A percentile compares a stretch with the other conserved stretches of the same genome.
phyloP scores from a whole-genome alignment of 2,329 filamentous ascomycete species.

The Ilyonectria sp. region DNA sequence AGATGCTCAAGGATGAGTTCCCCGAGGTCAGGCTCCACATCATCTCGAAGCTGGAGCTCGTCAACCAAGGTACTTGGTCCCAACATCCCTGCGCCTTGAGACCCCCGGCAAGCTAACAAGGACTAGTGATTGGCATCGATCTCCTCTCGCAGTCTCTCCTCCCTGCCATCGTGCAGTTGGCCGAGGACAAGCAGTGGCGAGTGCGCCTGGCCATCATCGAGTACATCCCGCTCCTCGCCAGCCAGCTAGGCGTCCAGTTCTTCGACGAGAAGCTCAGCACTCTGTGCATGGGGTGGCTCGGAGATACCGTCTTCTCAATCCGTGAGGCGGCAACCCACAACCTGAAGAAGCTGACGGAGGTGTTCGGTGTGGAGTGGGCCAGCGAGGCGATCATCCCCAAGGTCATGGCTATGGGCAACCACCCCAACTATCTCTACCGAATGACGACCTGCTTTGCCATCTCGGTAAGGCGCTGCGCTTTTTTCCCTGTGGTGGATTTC shows the following conservation, averaged over 20 bases:
- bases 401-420: constrained; percentile 97
- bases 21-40: constrained; percentile 98
- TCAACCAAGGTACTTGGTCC: constrained; percentile 85
- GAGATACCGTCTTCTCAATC: constrained; percentile 98
- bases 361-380: constrained; percentile 98
- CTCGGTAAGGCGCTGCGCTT: constrained; percentile 75
- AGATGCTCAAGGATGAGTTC: constrained; percentile 99
- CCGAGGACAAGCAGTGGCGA: constrained; percentile 99
- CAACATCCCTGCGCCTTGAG: not conserved
- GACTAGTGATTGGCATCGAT: constrained; percentile 93
- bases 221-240: constrained; percentile 96
- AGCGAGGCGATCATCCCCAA: constrained; percentile 98
- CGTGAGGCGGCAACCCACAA: constrained; percentile 97
- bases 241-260: constrained; percentile 96
- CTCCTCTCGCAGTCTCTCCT: constrained; percentile 96
- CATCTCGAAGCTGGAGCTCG: constrained; percentile 98
- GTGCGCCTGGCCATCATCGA: constrained; percentile 98
- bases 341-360: constrained; percentile 97
- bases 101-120: constrained; percentile 39
- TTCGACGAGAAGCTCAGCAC: constrained; percentile 97
- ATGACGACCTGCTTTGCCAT: constrained; percentile 99
- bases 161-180: constrained; percentile 95
- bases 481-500: not conserved
- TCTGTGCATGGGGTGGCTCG: constrained; percentile 98
- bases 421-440: constrained; percentile 98